phyloP scores from a whole-genome alignment of 2,329 filamentous ascomycete species.

The Aphanocladium album region DNA sequence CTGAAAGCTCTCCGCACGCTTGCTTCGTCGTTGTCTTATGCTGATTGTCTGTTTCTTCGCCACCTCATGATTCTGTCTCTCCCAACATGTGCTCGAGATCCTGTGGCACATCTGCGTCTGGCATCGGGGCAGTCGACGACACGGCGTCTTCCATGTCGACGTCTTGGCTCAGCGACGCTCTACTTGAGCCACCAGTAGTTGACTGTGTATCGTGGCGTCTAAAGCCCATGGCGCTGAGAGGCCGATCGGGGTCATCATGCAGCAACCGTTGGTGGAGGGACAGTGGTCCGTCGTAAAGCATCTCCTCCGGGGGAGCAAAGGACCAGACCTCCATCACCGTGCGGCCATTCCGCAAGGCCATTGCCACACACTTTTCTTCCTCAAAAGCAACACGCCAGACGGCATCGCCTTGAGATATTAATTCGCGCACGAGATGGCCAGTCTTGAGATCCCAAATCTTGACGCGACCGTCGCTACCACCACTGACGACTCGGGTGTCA shows the following conservation, averaged over 20 bases:
- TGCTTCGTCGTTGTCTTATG: not conserved
- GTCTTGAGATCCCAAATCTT: conserved; percentile 98
- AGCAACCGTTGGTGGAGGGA: conserved; percentile 43
- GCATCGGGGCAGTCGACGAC: conserved; percentile 49
- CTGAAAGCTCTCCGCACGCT: conserved; percentile 32
- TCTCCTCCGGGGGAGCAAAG: conserved; percentile 80
- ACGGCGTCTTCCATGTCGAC: conserved; percentile 54
- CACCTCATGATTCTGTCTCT: not conserved
- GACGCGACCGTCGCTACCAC: conserved; percentile 93
- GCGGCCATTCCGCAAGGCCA: conserved; percentile 76
- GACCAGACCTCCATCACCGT: conserved; percentile 99
- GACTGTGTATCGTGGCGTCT: conserved; percentile 34
- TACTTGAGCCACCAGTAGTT: conserved; percentile 25
- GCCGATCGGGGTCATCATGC: conserved; percentile 43
- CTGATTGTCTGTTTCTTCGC: not conserved
- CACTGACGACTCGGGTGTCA: conserved; percentile 89
- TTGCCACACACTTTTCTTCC: conserved; percentile 94
- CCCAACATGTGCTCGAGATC: not conserved
- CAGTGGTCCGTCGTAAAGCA: conserved; percentile 48
- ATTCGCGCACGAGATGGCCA: conserved; percentile 82
- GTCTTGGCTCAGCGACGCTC: conserved; percentile 38
- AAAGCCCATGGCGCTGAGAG: conserved; percentile 46
- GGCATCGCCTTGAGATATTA: conserved; percentile 86
- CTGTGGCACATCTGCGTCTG: conserved; percentile 19
- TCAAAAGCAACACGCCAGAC: conserved; percentile 98